These are phyloP conservation scores for Trichoderma pleuroti DNA, from an alignment of 2,329 filamentous ascomycete genomes.

Conservation along the genomic window DNA sequence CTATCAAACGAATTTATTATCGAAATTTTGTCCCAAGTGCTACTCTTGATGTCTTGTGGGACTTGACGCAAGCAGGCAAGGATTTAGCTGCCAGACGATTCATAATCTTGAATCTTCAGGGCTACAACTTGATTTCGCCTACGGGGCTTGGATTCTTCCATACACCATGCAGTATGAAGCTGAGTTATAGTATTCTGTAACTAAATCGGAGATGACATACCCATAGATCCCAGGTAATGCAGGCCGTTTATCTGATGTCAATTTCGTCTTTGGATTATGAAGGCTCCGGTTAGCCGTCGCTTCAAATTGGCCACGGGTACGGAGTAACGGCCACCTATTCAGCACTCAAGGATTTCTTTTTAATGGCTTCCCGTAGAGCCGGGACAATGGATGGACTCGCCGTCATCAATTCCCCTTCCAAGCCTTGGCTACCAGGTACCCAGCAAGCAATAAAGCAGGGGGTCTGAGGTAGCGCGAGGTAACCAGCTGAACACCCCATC, in stretches of 20 bases:
- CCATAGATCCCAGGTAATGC: background rate
- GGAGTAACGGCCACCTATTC: background rate
- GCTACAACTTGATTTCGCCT: background rate
- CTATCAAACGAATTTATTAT: background rate
- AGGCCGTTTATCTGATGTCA: background rate
- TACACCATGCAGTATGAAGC: background rate
- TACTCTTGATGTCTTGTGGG: background rate
- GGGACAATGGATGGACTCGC: background rate
- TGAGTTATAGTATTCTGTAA: background rate
- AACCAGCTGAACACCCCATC: background rate
- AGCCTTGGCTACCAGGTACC: background rate
- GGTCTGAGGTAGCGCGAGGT: background rate
- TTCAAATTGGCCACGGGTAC: background rate
- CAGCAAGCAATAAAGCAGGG: background rate
- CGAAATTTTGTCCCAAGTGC: background rate
- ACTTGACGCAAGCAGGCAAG: background rate
- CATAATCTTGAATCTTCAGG: no score
- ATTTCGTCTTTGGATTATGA: background rate
- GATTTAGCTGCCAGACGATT: background rate
- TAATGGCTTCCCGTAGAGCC: background rate
- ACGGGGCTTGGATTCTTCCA: background rate
- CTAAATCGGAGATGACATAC: background rate
- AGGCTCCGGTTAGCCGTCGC: background rate
- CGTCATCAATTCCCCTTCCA: background rate
- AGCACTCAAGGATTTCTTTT: background rate